These are phyloP conservation scores for Plasmodium inui DNA, from an alignment of 169 alveolate genomes.

Conservation along the genomic window DNA sequence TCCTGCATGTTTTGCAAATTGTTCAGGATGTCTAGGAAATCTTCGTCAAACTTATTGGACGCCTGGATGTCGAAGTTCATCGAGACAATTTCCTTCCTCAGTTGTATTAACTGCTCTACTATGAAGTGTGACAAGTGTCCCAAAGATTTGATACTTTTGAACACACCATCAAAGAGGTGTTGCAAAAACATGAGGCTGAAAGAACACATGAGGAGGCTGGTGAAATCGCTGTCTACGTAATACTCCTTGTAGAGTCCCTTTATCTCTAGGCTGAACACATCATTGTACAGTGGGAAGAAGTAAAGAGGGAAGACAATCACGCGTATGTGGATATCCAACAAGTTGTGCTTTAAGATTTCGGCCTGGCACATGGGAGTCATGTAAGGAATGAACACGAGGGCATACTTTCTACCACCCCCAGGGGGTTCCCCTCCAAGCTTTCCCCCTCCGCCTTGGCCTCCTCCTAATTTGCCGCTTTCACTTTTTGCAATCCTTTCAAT, in stretches of 20 bases:
- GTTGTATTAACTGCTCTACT: conserved; percentile 52
- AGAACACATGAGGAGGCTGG: conserved; percentile 30
- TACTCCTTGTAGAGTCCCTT: conserved; percentile 47
- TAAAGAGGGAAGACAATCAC: conserved; percentile 54
- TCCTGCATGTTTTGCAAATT: conserved; percentile 52
- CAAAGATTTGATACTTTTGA: conserved; percentile 44
- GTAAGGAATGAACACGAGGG: conserved; percentile 51
- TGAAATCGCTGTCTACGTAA: conserved; percentile 64
- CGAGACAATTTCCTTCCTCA: conserved; percentile 67
- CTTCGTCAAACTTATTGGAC: conserved; percentile 36
- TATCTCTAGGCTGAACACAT: conserved; percentile 56
- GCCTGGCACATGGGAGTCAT: conserved; percentile 43
- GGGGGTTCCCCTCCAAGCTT: background rate
- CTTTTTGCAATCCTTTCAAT: conserved; percentile 53
- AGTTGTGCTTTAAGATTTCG: conserved; percentile 33
- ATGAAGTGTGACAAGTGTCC: conserved; percentile 29
- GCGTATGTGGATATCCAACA: conserved; percentile 4
- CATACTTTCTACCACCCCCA: conserved; percentile 6
- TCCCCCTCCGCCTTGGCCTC: background rate
- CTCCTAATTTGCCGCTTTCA: background rate
- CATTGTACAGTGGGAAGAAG: conserved; percentile 62
- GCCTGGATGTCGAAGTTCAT: conserved; percentile 30
- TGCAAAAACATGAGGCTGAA: conserved; percentile 59
- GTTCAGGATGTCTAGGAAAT: conserved; percentile 2
- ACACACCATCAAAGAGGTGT: conserved; percentile 47